Evolutionary conservation across 306 rosid species (phyloP), one percentile per base, ranked within the genome.

Genomic region (Ochetophila trinervis): DNA sequence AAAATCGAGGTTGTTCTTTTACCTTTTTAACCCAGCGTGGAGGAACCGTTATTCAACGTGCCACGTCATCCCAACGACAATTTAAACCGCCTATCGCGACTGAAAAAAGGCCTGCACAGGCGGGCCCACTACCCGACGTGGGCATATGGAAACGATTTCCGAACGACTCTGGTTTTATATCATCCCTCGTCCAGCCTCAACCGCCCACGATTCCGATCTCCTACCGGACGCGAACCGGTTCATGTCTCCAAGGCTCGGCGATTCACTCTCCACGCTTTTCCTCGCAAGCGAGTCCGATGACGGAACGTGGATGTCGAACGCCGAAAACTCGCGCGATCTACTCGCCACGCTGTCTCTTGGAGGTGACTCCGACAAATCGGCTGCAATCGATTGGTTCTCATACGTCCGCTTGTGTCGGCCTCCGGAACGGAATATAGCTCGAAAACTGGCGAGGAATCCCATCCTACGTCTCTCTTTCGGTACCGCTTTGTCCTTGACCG

Each of bases 201-300:
- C 84, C 3, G 71, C 77, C 89, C 83, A 88, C 30, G 94, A 35
- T 19, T 68, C 90, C 21, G 94, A 86, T 71, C 85, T 83, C 71
- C 99, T 82, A 54, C 99, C 99, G 0, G 97, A 93, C 0, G 78
- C 77, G 84, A 86, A 90, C 81, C 89, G 82, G 65, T 63, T 79
- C 84, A 93, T 56, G 0, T 85, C 81, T 0, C 94, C 96, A 76
- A 93, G 53, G 70, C 88, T 79, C 59, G 76, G 82, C 5, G 99
- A 69, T 32, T 76, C 97, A 57, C 81, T 66, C 72, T 82, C 96
- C 74, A 86, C 70, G 79, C 91, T 89, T 6, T 57, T 65, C 71
- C 98, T 80, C 19, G 80, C 74, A 2, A 67, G 62, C 60, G 95
- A 75, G 4, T 80, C 91, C 0, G 72, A 57, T 4, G 74, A 66